phyloP scores from a whole-genome alignment of 2,329 filamentous ascomycete genomes.

The Exophiala sp. region DNA sequence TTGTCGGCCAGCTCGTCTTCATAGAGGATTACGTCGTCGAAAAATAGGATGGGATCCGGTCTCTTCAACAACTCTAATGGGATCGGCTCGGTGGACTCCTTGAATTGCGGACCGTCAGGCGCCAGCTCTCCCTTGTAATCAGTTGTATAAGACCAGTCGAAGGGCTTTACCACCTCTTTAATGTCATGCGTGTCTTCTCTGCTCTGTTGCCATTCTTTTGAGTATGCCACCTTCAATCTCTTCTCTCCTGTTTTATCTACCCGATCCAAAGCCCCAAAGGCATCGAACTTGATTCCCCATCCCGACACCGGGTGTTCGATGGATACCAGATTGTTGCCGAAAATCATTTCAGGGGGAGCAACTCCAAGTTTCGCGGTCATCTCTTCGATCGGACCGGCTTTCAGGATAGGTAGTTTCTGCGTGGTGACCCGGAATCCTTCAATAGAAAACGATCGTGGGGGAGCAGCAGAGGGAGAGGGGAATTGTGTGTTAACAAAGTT shows the following conservation, averaged over 20 bases:
- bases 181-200: constrained; percentile 75
- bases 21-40: constrained; percentile 91
- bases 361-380: constrained; percentile 76
- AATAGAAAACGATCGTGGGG: constrained; percentile 54
- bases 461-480: constrained; percentile 41
- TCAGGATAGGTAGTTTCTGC: constrained; percentile 90
- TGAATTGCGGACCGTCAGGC: constrained; percentile 35
- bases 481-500: constrained; percentile 47
- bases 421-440: constrained; percentile 68
- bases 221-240: constrained; percentile 92
- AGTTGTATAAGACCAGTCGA: constrained; percentile 97
- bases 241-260: constrained; percentile 90
- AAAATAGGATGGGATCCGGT: constrained; percentile 91
- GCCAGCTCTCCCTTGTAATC: constrained; percentile 68
- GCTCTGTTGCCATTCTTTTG: constrained; percentile 74
- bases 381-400: constrained; percentile 79
- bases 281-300: constrained; percentile 76
- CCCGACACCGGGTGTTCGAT: constrained; percentile 67
- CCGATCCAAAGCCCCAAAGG: constrained; percentile 76
- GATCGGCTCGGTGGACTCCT: constrained; percentile 51
- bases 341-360: constrained; percentile 96
- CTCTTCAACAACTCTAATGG: constrained; percentile 80
- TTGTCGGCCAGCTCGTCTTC: constrained; percentile 98
- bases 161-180: constrained; percentile 88
- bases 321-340: constrained; percentile 82